Evolutionary conservation across 139 green algal genomes (phyloP).

Genomic region (Pleodorina starrii): DNA sequence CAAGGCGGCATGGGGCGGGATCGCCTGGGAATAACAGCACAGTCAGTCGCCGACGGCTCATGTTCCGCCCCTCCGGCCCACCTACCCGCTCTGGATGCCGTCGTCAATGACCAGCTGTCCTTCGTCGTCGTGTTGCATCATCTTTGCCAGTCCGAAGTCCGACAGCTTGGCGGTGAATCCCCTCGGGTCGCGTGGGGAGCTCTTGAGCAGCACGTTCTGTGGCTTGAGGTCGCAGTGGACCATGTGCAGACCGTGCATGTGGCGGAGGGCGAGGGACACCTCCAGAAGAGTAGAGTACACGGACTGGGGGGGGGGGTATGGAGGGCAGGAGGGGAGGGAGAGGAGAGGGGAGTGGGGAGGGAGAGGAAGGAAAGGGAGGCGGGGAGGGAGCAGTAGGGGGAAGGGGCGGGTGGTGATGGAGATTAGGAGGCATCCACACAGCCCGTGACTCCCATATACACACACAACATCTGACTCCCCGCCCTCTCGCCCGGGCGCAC

Average conservation of each 20-base stretch:
- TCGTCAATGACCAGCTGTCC: constrained; percentile 43
- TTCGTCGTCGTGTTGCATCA: constrained; percentile 38
- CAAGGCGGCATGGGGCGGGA: background rate
- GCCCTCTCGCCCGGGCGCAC: too few relatives aligned
- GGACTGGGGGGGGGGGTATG: background rate
- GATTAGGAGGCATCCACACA: background rate
- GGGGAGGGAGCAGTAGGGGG: background rate
- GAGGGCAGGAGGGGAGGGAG: background rate
- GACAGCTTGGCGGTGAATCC: constrained; percentile 77
- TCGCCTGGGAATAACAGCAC: too few relatives aligned
- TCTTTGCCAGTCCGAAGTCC: constrained; percentile 77
- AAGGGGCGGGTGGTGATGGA: background rate
- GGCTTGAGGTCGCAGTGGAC: constrained; percentile 79
- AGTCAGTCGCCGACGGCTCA: too few relatives aligned
- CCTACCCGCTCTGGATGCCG: background rate
- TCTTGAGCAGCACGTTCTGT: constrained; percentile 77
- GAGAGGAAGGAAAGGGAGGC: background rate
- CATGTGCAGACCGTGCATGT: constrained; percentile 74
- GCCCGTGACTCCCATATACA: too few relatives aligned
- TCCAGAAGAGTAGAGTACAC: constrained; percentile 52
- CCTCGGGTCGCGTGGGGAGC: constrained; percentile 49
- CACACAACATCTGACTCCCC: too few relatives aligned
- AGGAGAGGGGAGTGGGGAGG: background rate
- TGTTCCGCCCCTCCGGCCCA: too few relatives aligned
- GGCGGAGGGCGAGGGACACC: constrained; percentile 52